Evolutionary conservation across 2,329 filamentous ascomycete species (phyloP), one percentile per base, ranked within the genome.

Genomic region (Anisogramma anomala): DNA sequence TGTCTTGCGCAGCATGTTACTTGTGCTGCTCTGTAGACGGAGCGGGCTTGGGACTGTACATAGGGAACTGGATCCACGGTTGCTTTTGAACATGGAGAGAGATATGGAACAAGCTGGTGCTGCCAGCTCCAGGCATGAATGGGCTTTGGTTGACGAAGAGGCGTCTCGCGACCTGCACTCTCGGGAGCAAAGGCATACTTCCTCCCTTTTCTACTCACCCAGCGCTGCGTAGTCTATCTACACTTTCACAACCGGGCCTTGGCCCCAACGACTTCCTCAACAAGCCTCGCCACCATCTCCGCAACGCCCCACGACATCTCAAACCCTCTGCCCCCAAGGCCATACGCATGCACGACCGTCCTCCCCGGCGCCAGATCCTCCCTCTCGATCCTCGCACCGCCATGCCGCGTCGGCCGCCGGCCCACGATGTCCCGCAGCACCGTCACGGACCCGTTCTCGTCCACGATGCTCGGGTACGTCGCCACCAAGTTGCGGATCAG

Each of bases 271-370:
- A 30, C 35, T 38, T 42, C 49, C 36, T 52, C 55, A 45, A 66
- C 61, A 48, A 64, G 51, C 23, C 50, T 48, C 3, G 56, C 50
- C 9, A 65, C 61, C 38, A 62, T 62, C 48, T 63, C 59, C 1
- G 67, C 68, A 20, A 69, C 59, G 1, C 67, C 67, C 62, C 65
- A 66, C 23, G 65, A 69, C 35, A 70, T 42, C 52, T 72, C 68
- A 52, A 61, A 69, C 0, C 68, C 68, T 38, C 68, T 58, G 6
- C 67, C 68, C 6, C 66, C 68, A 27, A 66, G 59, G 3, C 68
- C 68, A 52, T 71, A 72, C 2, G 65, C 67, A 58, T 71, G 67
- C 25, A 71, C 60, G 18, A 63, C 52, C 10, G 30, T 47, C 15
- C 42, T 50, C 17, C 42, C 42, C 9, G 41, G 33, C 22, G 45